Percentiles rank a stretch among this genome's conserved stretches.
Conservation (phyloP, 441 rosid genomes). For the Kokia cookei region DNA sequence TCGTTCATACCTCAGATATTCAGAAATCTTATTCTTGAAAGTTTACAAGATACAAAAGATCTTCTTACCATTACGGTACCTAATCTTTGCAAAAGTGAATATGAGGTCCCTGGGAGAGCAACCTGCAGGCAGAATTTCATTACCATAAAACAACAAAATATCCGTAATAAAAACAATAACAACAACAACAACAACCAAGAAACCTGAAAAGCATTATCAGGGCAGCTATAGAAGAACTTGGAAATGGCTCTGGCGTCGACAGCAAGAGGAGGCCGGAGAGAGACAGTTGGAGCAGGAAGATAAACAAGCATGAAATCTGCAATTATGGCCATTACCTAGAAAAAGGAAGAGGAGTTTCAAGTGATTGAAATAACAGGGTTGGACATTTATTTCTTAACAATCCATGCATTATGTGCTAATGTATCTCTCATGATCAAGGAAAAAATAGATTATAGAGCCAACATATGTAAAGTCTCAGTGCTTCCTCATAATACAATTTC, state of each 20-base stretch:
- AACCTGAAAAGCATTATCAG: not conserved
- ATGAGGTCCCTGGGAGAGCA: slow-evolving; percentile 82
- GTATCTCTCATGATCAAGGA: not conserved
- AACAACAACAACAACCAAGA: too few species aligned
- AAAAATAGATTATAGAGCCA: not conserved
- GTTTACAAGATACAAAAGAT: not conserved
- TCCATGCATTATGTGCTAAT: not conserved
- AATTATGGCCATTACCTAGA: slow-evolving; percentile 85
- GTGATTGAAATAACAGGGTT: not conserved
- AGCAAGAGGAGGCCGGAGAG: slow-evolving; percentile 70
- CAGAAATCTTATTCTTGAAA: not conserved
- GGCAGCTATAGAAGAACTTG: slow-evolving; percentile 53
- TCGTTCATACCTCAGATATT: not conserved
- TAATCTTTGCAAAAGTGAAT: slow-evolving; percentile 68
- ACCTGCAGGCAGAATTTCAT: slow-evolving; percentile 38
- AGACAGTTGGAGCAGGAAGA: slow-evolving; percentile 90
- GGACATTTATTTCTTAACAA: not conserved
- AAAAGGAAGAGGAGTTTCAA: slow-evolving; percentile 3
- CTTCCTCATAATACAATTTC: not conserved
- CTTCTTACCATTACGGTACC: slow-evolving; percentile 73
- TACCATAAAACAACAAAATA: not conserved
- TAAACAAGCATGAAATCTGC: slow-evolving; percentile 97
- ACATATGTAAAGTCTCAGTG: not conserved
- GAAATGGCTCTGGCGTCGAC: slow-evolving; percentile 57
- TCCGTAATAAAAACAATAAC: not conserved